A percentile compares a stretch with the other conserved stretches of the same genome.
Conservation (phyloP, 2,329 filamentous ascomycete species). For the Fusarium sp. region DNA sequence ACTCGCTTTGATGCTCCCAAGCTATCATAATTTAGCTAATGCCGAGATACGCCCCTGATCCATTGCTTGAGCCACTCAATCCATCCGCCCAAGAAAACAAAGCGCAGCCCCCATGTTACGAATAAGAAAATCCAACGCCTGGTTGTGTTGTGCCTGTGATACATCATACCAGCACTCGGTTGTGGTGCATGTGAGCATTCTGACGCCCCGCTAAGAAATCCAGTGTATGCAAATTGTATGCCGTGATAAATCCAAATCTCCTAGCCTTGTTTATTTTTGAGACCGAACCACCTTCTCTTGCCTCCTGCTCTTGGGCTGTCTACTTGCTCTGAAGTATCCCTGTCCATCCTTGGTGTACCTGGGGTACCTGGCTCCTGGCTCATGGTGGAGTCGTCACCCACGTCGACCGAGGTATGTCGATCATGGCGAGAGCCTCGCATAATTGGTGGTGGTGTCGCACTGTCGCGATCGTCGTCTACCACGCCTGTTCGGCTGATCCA, state of each 20-base stretch:
- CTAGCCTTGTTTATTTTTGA: slow-evolving; percentile 45
- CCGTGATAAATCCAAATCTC: slow-evolving; percentile 29
- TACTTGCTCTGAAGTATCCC: slow-evolving; percentile 22
- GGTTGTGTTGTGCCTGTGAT: slow-evolving; percentile 14
- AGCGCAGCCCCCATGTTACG: slow-evolving; percentile 11
- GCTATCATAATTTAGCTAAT: slow-evolving; percentile 8
- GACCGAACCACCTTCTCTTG: slow-evolving; percentile 52
- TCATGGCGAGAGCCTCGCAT: slow-evolving; percentile 55
- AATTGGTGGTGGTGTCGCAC: slow-evolving; percentile 68
- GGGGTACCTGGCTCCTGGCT: slow-evolving; percentile 32
- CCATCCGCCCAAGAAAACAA: slow-evolving; percentile 16
- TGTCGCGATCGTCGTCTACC: slow-evolving; percentile 55
- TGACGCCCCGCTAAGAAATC: slow-evolving; percentile 10
- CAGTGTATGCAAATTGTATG: slow-evolving; percentile 15
- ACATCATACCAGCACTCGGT: not conserved
- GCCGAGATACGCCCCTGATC: slow-evolving; percentile 16
- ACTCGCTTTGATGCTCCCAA: slow-evolving; percentile 17
- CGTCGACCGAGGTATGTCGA: slow-evolving; percentile 43
- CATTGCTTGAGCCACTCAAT: slow-evolving; percentile 9
- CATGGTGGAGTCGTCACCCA: slow-evolving; percentile 12
- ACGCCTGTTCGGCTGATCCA: slow-evolving; percentile 51
- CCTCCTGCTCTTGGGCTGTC: slow-evolving; percentile 40
- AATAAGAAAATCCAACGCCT: slow-evolving; percentile 39
- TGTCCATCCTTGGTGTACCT: slow-evolving; percentile 33
- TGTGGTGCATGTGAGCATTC: slow-evolving; percentile 16